Base-by-base conservation (phyloP, 331 rosid genomes). In the Phaseolus coccineus region DNA sequence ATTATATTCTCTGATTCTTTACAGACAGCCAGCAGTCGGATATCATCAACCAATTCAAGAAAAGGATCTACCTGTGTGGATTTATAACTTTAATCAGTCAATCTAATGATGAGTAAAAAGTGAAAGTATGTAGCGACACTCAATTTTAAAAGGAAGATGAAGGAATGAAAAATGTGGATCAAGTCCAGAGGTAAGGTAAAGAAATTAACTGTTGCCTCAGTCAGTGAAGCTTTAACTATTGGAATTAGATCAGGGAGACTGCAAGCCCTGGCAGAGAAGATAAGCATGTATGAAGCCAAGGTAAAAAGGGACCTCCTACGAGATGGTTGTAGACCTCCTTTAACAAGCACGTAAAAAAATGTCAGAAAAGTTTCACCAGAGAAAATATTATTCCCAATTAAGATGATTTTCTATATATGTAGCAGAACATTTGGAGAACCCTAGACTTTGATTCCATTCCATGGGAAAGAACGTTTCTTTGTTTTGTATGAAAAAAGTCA, bases 241-340 rank as follows among this genome's bases (percentile, higher is more conserved):
- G 94, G 91, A 91, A 91, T 84, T 48, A 96, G 85, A 78, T 88
- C 94, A 56, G 86, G 86, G 58, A 93, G 79, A 86, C 80, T 79
- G 80, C 92, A 94, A 8, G 88, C 92, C 88, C 87, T 84, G 84
- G 97, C 94, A 71, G 97, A 85, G 91, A 89, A 89, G 69, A 93
- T 77, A 72, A 96, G 97, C 99, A 96, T 96, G 85, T 82, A 90
- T 0, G 96, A 90, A 7, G 94, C 96, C 88, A 96, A 81, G 72
- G 97, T 87, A 81, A 90, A 93, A 73, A 96, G 97, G 79, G 96
- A 93, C 87, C 98, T 91, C 89, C 96, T 88, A 79, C 89, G 92
- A 80, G 97, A 93, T 77, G 93, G 91, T 61, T 71, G 96, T 77
- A 96, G 69, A 58, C 93, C 94, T 58, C 94, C 98, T 95, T 81